Evolutionary conservation across 2,329 filamentous ascomycete species (phyloP), one percentile per base, ranked within the genome.

Genomic region (Penicillium sclerotigenum): DNA sequence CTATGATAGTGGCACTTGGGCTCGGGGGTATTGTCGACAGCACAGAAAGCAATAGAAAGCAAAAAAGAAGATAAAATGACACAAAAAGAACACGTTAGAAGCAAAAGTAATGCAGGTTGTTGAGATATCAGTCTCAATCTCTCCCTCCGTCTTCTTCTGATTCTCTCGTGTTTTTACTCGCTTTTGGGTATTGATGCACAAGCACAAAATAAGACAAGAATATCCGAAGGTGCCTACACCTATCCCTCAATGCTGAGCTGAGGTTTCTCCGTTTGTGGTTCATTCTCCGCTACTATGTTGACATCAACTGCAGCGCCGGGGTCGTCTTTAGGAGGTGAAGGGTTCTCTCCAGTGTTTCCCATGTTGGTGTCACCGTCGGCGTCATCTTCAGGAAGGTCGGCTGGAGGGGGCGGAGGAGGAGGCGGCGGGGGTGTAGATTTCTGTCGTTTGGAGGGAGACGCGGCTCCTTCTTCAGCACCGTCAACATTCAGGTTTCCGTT

Each of bases 401-500:
- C 61, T 5, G 64, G 65, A 22, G 61, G 68, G 11, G 73, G 73
- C 1, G 73, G 72, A 16, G 72, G 68, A 1, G 71, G 68, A 1
- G 71, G 72, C 8, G 70, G 68, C 8, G 73, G 72, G 22, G 72
- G 74, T 26, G 68, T 70, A 28, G 80, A 71, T 36, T 78, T 81
- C 22, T 82, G 82, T n/a, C 79, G 77, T 62, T 87, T 85, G 1
- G 77, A 78, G 1, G 83, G 81, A 1, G 80, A 82, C 37, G 37
- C 50, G 34, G 61, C 63, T 5, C 61, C 61, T 11, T 68, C 65
- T 54, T 53, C 20, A 33, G 24, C 42, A 47, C 50, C 14, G 47
- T 58, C 45, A 9, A 53, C 36, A 6, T 36, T 43, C 53, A 24
- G 58, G 38, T 18, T n/a, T 22, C 59, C 59, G 14, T 66, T 52